These are phyloP conservation scores for Rossbeevera mucosa DNA, from an alignment of 768 basidiomycete genomes.

Conservation along the genomic window DNA sequence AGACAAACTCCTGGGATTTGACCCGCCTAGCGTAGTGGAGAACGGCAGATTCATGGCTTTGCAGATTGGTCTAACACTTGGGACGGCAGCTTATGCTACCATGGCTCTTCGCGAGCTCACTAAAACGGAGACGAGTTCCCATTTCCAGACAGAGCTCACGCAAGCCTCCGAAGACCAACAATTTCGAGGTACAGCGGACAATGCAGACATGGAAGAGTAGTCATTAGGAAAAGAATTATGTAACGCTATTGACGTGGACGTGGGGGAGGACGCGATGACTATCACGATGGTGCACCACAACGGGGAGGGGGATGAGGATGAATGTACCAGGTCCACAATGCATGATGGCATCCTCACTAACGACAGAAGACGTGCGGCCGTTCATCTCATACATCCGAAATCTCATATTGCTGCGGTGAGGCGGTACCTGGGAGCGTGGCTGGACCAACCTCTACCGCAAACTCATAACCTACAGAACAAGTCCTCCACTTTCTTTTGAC, in stretches of 20 bases:
- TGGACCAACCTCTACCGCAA: not conserved
- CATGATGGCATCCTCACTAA: no score
- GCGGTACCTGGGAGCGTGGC: not conserved
- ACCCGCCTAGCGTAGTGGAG: slow-evolving; percentile 59
- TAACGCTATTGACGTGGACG: no score
- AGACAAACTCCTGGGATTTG: slow-evolving; percentile 80
- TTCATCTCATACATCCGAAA: no score
- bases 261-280: no score
- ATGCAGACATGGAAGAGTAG: slow-evolving; percentile 5
- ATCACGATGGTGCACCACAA: no score
- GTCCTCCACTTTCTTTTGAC: not conserved
- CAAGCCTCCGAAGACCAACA: slow-evolving; percentile 77
- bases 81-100: slow-evolving; percentile 92
- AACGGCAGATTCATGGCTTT: slow-evolving; percentile 85
- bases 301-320: no score
- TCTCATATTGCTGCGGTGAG: no score
- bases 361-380: no score
- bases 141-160: slow-evolving; percentile 80
- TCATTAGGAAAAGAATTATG: no score
- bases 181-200: slow-evolving; percentile 50
- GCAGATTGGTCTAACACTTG: slow-evolving; percentile 80
- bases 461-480: not conserved
- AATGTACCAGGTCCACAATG: no score
- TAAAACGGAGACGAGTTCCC: slow-evolving; percentile 92
- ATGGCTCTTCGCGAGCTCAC: slow-evolving; percentile 96